Base-by-base conservation (phyloP, 2,329 filamentous ascomycete species). In the Sarocladiaceae sp. region DNA sequence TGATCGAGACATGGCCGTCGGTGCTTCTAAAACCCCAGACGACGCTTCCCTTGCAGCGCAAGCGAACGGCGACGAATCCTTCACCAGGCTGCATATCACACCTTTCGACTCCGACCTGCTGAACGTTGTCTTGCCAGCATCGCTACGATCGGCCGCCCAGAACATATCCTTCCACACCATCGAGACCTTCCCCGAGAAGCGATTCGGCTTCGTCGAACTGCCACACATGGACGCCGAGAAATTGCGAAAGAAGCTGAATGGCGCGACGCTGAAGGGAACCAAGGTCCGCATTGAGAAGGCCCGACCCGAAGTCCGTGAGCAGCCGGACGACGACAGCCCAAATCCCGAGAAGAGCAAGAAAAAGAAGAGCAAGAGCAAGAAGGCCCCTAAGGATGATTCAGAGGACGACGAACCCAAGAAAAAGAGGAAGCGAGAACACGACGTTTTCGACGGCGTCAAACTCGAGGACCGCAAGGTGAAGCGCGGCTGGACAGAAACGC, bases 111-210 rank as follows among this genome's bases (percentile, higher is more conserved):
- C 83, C 31, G 78, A 83, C 6, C 76, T 97, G 15, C 71, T 93
- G 46, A 74, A 78, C 45, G 72, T 83, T 40, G 78, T 94, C 48
- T 64, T 98, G 39, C 81, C 87, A 18, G 71, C 82, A 1, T 76
- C 83, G 1, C 59, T 87, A 12, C 76, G 80, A 27, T 72, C 80
- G 12, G 69, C 70, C 35, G 88, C 87, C 16, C 80, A 80, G 49
- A 87, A 89, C 59, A 78, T 96, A 43, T 95, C 90, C n/a, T 96
- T 84, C 66, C 91, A 97, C 64, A 72, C 73, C 4, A 68, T 96
- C 52, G 78, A 88, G 58, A 90, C 90, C 1, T 95, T 95, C 51
- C 91, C 91, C 12, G 93, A 98, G 52, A 85, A 80, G 59, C 83
- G 79, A 44, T 98, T 88, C 79, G 93, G 91, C 45, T 98, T 86